Base-by-base conservation (phyloP, 768 basidiomycete species). In the Crassisporium funariophilum region DNA sequence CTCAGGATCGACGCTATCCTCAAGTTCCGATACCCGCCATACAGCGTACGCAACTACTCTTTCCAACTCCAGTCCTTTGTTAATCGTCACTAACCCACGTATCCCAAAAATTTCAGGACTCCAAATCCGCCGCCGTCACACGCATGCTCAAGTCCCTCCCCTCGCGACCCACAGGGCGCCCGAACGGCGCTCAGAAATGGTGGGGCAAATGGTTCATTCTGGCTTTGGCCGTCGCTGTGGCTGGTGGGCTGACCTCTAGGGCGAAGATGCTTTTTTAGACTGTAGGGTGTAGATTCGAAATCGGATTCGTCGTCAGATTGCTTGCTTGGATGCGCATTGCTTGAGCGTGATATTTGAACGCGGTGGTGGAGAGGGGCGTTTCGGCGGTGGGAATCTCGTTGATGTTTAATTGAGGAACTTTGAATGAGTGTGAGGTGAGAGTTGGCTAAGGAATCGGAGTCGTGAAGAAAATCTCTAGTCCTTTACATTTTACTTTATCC, bases 1-100 rank as follows among this genome's bases (percentile, higher is more conserved):
- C 23, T 20, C 43, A 83, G 83, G 71, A 51, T 79, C 31, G 81
- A 84, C 56, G 65, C 59, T 29, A 56, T 78, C 37, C 51, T 83
- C 34, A 62, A 67, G 1, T 70, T 75, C 67, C 75, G 83, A 19
- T 86, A 76, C 68, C 82, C 84, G n/a, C 84, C 84, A 1, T 84
- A 84, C 54, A 76, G 62, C 12, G 73, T 75, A 53, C 38, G 68
- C 53, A 36, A 33, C n/a, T 15, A 12, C 19, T 21, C 16, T 40
- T 20, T 42, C 41, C 8, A 15, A 38, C 12, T 22, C 6, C 27
- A 15, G 16, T 35, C 40, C 31, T 15, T 44, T 20, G 13, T 40
- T 25, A 17, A 27, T 44, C 5, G 16, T 41, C 22, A 22, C 41
- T 22, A 31, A 40, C 31, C 42, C 43, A 11, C 33, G 11, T 20